Conservation (phyloP, 192 early-diverging fungal species). For the Dissophora ornata region DNA sequence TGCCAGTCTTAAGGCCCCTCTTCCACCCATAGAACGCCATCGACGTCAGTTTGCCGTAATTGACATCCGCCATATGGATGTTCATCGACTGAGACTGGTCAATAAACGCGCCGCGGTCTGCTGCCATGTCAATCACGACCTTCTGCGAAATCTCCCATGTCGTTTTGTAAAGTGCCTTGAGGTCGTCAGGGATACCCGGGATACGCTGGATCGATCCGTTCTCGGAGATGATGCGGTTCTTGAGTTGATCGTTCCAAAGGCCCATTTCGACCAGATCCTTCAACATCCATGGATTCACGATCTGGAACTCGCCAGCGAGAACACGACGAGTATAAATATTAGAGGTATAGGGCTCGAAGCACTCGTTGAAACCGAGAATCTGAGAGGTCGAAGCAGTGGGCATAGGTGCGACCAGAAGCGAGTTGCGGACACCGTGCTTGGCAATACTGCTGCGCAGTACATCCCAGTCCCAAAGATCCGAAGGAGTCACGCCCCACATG, state of each 20-base stretch:
- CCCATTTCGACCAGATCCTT: conserved; percentile 94
- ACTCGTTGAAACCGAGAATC: conserved; percentile 98
- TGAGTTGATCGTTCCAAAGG: conserved; percentile 94
- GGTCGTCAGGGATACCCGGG: conserved; percentile 78
- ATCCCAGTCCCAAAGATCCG: conserved; percentile 93
- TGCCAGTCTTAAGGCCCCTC: conserved; percentile 97
- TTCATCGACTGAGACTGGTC: conserved; percentile 97
- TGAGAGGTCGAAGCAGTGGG: conserved; percentile 97
- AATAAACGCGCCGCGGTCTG: conserved; percentile 96
- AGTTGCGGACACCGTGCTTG: conserved; percentile 91
- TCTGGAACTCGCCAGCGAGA: conserved; percentile 97
- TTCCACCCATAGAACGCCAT: conserved; percentile 99
- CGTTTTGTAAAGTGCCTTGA: conserved; percentile 97
- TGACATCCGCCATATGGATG: conserved; percentile 94
- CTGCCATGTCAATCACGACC: conserved; percentile 93
- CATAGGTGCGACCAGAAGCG: conserved; percentile 95
- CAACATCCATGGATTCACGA: conserved; percentile 96
- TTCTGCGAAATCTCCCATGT: conserved; percentile 96
- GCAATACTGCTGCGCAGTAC: conserved; percentile 81
- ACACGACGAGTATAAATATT: conserved; percentile 98
- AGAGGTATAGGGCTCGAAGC: conserved; percentile 91
- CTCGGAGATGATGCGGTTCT: conserved; percentile 93
- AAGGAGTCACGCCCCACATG: conserved; percentile 87
- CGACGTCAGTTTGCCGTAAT: conserved; percentile 92
- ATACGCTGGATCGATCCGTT: conserved; percentile 90